These are phyloP conservation scores for Hymenoscyphus fructigenus DNA, from an alignment of 2,329 filamentous ascomycete species.

Conservation along the genomic window DNA sequence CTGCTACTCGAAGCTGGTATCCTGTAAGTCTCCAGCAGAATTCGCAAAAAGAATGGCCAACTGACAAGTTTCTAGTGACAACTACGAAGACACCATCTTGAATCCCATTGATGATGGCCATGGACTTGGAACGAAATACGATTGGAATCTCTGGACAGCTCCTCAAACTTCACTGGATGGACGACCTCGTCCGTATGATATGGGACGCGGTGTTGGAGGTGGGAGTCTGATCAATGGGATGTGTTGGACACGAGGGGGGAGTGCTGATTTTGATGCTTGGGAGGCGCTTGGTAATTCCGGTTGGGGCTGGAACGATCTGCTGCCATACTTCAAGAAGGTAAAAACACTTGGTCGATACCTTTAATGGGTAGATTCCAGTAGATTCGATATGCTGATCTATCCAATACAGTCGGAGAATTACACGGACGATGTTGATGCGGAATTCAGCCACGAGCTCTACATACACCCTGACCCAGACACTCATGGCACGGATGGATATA, in stretches of 20 bases:
- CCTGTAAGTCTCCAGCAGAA: constrained; percentile 18
- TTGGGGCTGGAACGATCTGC: constrained; percentile 38
- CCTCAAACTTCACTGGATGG: constrained; percentile 39
- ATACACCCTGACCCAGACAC: constrained; percentile 32
- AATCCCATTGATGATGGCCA: constrained; percentile 29
- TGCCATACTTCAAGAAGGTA: constrained; percentile 44
- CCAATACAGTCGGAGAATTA: constrained; percentile 40
- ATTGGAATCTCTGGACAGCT: constrained; percentile 42
- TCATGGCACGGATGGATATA: constrained; percentile 40
- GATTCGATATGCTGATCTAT: background rate
- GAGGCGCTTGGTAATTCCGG: constrained; percentile 41
- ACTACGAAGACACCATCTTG: constrained; percentile 28
- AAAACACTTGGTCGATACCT: background rate
- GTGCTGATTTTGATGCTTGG: constrained; percentile 41
- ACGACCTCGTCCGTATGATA: constrained; percentile 24
- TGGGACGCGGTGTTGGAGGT: constrained; percentile 37
- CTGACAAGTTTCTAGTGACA: constrained; percentile 23
- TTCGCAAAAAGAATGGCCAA: background rate
- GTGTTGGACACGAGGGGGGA: constrained; percentile 28
- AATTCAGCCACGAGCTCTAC: constrained; percentile 27
- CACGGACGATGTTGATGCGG: constrained; percentile 29
- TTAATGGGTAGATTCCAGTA: too few relatives aligned
- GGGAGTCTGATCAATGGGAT: constrained; percentile 45
- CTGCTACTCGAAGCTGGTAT: constrained; percentile 31
- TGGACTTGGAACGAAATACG: constrained; percentile 40